Evolutionary conservation across 2,329 filamentous ascomycete genomes (phyloP), one percentile per base, ranked within the genome.

Genomic region (Cordyceps militaris): DNA sequence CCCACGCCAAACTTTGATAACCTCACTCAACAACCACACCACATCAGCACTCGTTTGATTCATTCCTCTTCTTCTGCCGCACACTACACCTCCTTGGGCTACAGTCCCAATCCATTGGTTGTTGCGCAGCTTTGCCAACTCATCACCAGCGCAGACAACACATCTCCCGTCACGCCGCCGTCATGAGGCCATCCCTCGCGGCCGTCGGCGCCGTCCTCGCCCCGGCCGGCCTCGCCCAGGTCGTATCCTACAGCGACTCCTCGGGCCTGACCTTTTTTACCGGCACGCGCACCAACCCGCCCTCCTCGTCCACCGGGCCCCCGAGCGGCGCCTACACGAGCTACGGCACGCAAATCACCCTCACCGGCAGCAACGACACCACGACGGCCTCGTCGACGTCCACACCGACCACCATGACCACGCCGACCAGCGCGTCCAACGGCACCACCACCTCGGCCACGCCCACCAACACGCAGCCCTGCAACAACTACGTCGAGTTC

Each of bases 401-500:
- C 34, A 63, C 65, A 43, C 72, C 73, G 10, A 64, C 49, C 5
- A 67, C 67, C 28, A 63, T 65, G 44, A 72, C 73, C 8, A 65
- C 67, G 13, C 62, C 62, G 11, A 61, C 62, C 19, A 65, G 66
- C n/a, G 61, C 63, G 9, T 63, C 66, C 47, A 62, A 67, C 53
- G 63, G 66, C 59, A 64, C 64, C 59, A 64, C 64, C 38, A 66
- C 73, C 36, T 73, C 72, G 7, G 76, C 75, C n/a, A 79, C 75
- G 38, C 69, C 70, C 38, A 76, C 78, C 47, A 93, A 92, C 70
- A 92, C 88, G 0, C 84, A 84, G 59, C 85, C 88, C 4, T 95
- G 90, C 77, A 95, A 95, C 72, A 84, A 85, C 69, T 84, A 89
- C 64, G 73, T 86, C 24, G 88, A 93, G 71, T 85, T 94, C 65